Percentiles rank a stretch among this genome's conserved stretches.
Evolutionary conservation across 768 basidiomycete species (phyloP).

Genomic region (Dacryopinax primogenitus): DNA sequence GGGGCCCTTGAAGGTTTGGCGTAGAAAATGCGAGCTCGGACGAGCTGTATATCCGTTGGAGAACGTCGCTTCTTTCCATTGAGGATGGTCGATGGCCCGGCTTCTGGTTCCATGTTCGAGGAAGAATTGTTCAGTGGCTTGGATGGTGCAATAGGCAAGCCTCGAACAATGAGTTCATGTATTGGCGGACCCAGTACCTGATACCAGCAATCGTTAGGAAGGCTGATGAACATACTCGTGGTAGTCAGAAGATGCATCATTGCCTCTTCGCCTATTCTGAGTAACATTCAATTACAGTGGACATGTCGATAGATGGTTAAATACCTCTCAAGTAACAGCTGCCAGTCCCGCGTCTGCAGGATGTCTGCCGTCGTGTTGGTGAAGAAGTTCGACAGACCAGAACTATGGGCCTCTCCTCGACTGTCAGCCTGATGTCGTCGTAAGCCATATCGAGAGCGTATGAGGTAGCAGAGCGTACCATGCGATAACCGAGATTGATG

Average conservation of each 20-base stretch:
- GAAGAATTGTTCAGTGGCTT: not conserved
- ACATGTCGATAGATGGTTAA: not conserved
- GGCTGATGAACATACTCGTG: slow-evolving; percentile 57
- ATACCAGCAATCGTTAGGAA: slow-evolving; percentile 74
- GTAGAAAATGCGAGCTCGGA: slow-evolving; percentile 55
- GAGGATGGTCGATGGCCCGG: slow-evolving; percentile 24
- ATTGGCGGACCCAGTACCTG: slow-evolving; percentile 70
- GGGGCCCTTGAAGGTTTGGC: slow-evolving; percentile 37
- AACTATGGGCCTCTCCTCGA: slow-evolving; percentile 25
- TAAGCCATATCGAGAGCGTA: not conserved
- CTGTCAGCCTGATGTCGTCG: not conserved
- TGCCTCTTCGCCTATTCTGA: slow-evolving; percentile 61
- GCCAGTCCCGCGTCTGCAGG: slow-evolving; percentile 55
- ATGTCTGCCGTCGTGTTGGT: slow-evolving; percentile 65
- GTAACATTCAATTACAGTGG: not conserved
- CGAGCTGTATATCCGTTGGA: slow-evolving; percentile 40
- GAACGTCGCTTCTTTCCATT: slow-evolving; percentile 19
- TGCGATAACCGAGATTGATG: slow-evolving; percentile 52
- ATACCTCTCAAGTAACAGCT: slow-evolving; percentile 48
- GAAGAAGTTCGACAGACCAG: slow-evolving; percentile 43
- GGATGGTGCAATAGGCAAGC: slow-evolving; percentile 10
- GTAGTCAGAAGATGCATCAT: slow-evolving; percentile 68
- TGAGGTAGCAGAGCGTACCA: slow-evolving; percentile 31
- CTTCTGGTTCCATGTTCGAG: not conserved
- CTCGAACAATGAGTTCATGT: slow-evolving; percentile 27